These are phyloP conservation scores for Heterobasidion annosum DNA, from an alignment of 1,284 basidiomycete species.

Conservation along the genomic window DNA sequence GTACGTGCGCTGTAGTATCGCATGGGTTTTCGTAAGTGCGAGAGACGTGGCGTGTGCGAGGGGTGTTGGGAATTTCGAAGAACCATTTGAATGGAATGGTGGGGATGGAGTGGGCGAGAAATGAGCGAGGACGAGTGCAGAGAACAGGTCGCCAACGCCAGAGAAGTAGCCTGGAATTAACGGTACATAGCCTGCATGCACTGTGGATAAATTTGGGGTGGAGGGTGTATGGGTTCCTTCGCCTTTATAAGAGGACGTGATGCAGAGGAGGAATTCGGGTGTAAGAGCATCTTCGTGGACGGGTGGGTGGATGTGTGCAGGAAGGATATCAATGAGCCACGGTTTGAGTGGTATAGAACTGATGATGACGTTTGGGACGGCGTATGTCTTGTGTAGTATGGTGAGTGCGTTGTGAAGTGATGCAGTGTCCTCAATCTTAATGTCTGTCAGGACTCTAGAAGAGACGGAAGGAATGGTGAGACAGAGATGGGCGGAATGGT, in stretches of 20 bases:
- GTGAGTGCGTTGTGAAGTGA: slow-evolving; percentile 66
- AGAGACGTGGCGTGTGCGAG: slow-evolving; percentile 55
- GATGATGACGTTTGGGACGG: slow-evolving; percentile 83
- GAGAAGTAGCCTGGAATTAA: slow-evolving; percentile 89
- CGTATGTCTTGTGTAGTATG: slow-evolving; percentile 67
- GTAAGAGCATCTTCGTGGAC: slow-evolving; percentile 17
- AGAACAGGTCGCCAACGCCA: slow-evolving; percentile 96
- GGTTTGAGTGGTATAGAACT: slow-evolving; percentile 73
- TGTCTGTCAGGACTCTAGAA: slow-evolving; percentile 64
- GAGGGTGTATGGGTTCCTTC: slow-evolving; percentile 5
- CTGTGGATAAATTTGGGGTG: slow-evolving; percentile 22
- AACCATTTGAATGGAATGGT: slow-evolving; percentile 1
- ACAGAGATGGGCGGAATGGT: not conserved
- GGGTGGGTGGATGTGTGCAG: slow-evolving; percentile 29
- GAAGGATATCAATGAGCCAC: slow-evolving; percentile 46
- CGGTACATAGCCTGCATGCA: slow-evolving; percentile 70
- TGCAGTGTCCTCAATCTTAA: slow-evolving; percentile 52
- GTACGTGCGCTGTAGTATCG: slow-evolving; percentile 72
- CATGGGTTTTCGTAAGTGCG: slow-evolving; percentile 80
- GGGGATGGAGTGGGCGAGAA: slow-evolving; percentile 36
- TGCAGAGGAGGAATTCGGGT: slow-evolving; percentile 61
- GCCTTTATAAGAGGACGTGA: slow-evolving; percentile 46
- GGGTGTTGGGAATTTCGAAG: slow-evolving; percentile 20
- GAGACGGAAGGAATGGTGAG: not conserved
- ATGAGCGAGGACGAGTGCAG: slow-evolving; percentile 84